These are phyloP conservation scores for Casuarina equisetifolia DNA, from an alignment of 306 rosid genomes.

Conservation along the genomic window DNA sequence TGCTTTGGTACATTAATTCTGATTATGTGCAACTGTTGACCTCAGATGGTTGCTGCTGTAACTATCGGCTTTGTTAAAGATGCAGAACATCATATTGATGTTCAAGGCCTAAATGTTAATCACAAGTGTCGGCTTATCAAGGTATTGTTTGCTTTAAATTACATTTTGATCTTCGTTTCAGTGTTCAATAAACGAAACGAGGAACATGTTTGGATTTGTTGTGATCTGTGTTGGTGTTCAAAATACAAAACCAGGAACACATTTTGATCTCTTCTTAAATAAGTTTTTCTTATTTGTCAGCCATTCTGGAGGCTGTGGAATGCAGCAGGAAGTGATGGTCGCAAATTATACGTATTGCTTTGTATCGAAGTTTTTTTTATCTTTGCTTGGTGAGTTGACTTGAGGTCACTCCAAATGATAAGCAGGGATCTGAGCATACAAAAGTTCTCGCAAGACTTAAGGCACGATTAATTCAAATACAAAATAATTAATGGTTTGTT, in stretches of 20 bases:
- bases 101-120: conserved; percentile 91
- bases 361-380: conserved; percentile 17
- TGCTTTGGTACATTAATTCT: conserved; percentile 22
- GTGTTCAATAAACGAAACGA: no score
- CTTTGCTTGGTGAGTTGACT: conserved; percentile 9
- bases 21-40: conserved; percentile 33
- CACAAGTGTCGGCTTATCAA: conserved; percentile 94
- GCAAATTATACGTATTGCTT: conserved; percentile 82
- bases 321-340: conserved; percentile 96
- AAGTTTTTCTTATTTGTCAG: conserved; percentile 47
- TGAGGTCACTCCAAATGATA: conserved; percentile 49
- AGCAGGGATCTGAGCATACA: conserved; percentile 99
- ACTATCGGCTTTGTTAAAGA: conserved; percentile 99
- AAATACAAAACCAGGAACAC: background rate
- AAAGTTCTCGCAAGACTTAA: conserved; percentile 83
- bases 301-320: conserved; percentile 99
- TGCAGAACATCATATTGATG: conserved; percentile 89
- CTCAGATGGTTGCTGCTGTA: conserved; percentile 86
- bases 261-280: conserved; percentile 22
- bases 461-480: conserved; percentile 68
- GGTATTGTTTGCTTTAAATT: conserved; percentile 47
- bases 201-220: no score
- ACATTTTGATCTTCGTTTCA: background rate
- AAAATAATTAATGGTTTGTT: conserved; percentile 81
- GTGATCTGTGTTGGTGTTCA: background rate